phyloP scores from a whole-genome alignment of 1,139 yeast genomes.

The Suhomyces bokatorum region DNA sequence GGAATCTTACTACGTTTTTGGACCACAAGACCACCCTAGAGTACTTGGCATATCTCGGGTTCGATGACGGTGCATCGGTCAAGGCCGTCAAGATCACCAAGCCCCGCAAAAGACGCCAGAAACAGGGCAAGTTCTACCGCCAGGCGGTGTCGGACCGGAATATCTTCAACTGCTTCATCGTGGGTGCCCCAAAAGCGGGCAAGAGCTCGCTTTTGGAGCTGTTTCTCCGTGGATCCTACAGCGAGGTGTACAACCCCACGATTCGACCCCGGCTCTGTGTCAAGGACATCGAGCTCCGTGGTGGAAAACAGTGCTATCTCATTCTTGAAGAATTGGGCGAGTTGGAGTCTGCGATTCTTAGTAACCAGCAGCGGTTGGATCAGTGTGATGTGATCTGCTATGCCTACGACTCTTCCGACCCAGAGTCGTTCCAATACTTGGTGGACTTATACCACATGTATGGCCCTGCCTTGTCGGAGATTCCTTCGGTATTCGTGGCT shows the following conservation, averaged over 20 bases:
- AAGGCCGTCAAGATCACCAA: slow-evolving; percentile 81
- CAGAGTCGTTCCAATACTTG: slow-evolving; percentile 85
- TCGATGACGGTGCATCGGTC: slow-evolving; percentile 53
- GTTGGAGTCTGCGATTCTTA: slow-evolving; percentile 77
- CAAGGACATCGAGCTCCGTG: slow-evolving; percentile 90
- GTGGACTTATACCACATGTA: slow-evolving; percentile 65
- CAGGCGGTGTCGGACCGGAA: slow-evolving; percentile 77
- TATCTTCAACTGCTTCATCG: slow-evolving; percentile 83
- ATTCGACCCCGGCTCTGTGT: slow-evolving; percentile 79
- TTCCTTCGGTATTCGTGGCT: slow-evolving; percentile 89
- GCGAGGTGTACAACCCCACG: slow-evolving; percentile 78
- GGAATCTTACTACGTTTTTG: slow-evolving; percentile 93
- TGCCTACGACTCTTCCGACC: slow-evolving; percentile 92
- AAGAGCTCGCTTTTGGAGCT: slow-evolving; percentile 80
- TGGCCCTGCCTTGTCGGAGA: slow-evolving; percentile 55
- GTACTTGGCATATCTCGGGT: slow-evolving; percentile 86
- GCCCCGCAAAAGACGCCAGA: slow-evolving; percentile 65
- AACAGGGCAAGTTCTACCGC: slow-evolving; percentile 66
- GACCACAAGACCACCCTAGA: slow-evolving; percentile 84
- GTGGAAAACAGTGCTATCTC: slow-evolving; percentile 92
- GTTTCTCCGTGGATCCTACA: slow-evolving; percentile 72
- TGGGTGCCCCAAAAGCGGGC: slow-evolving; percentile 87
- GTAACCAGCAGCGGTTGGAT: slow-evolving; percentile 67
- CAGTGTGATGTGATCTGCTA: slow-evolving; percentile 90
- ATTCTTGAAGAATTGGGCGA: slow-evolving; percentile 90